Conservation (phyloP, 1,139 yeast species). For the Yamadazyma sp. region DNA sequence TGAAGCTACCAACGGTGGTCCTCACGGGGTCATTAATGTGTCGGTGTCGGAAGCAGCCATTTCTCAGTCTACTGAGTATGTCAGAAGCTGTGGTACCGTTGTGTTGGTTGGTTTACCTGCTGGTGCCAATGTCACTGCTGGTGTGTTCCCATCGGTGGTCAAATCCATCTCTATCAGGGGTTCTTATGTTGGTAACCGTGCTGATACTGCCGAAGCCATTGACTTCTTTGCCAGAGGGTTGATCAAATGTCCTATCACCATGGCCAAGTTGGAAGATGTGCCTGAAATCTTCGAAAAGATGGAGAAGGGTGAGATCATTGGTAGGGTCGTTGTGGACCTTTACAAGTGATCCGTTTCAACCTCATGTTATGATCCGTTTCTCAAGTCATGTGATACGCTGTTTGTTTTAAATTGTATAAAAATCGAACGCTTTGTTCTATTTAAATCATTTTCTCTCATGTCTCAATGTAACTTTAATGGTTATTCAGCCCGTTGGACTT, state of each 20-base stretch:
- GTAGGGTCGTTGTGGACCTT: conserved; percentile 78
- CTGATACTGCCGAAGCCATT: conserved; percentile 73
- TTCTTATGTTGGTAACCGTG: conserved; percentile 80
- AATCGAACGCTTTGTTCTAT: no score
- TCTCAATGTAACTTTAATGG: not conserved
- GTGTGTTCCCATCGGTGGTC: conserved; percentile 65
- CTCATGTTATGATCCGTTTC: no score
- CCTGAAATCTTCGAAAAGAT: conserved; percentile 63
- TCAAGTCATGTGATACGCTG: no score
- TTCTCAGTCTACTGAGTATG: conserved; percentile 61
- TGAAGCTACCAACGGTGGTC: conserved; percentile 71
- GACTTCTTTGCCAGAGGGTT: conserved; percentile 73
- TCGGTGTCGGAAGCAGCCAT: conserved; percentile 71
- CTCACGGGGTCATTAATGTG: conserved; percentile 74
- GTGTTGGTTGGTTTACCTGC: conserved; percentile 78
- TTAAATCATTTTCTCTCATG: no score
- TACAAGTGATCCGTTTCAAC: conserved; percentile 40
- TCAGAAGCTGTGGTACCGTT: conserved; percentile 68
- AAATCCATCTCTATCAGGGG: conserved; percentile 66
- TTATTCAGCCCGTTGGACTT: not conserved
- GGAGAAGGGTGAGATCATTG: conserved; percentile 71
- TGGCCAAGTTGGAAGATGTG: conserved; percentile 67
- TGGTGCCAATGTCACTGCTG: conserved; percentile 62
- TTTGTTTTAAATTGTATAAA: not conserved
- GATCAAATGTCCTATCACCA: conserved; percentile 67